These are phyloP conservation scores for Aureobasidium sp. DNA, from an alignment of 2,329 filamentous ascomycete species.

Conservation along the genomic window DNA sequence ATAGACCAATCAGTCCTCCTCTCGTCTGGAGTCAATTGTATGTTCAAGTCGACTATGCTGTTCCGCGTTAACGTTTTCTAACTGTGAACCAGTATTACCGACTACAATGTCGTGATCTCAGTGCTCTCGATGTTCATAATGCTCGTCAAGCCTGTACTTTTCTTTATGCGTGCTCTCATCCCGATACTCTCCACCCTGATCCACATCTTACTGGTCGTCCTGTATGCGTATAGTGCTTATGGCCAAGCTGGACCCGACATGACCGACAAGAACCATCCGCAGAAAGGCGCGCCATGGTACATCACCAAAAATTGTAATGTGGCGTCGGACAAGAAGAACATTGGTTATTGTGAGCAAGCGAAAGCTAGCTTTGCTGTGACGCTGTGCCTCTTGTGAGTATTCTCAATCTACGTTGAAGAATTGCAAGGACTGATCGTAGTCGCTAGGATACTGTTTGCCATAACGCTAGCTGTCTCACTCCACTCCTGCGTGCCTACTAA, in stretches of 20 bases:
- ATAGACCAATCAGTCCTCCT: conserved; percentile 54
- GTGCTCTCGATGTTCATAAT: conserved; percentile 70
- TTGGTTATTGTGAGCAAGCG: conserved; percentile 57
- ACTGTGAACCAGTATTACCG: conserved; percentile 51
- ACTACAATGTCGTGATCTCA: conserved; percentile 70
- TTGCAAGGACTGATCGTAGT: background rate
- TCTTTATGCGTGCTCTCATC: conserved; percentile 62
- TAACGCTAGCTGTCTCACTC: conserved; percentile 52
- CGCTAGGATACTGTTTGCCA: conserved; percentile 51
- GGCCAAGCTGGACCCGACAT: conserved; percentile 69
- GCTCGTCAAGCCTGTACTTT: conserved; percentile 60
- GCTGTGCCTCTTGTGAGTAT: conserved; percentile 59
- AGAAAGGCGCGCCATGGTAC: conserved; percentile 64
- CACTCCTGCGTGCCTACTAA: conserved; percentile 46
- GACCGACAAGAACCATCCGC: conserved; percentile 56
- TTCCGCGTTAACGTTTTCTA: background rate
- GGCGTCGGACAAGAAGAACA: conserved; percentile 37
- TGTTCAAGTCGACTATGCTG: conserved; percentile 32
- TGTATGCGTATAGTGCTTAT: conserved; percentile 61
- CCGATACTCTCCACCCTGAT: conserved; percentile 56
- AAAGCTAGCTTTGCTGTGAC: conserved; percentile 60
- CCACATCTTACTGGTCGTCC: conserved; percentile 49
- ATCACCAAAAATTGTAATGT: conserved; percentile 62
- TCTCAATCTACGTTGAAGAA: conserved; percentile 7
- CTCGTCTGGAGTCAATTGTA: conserved; percentile 68